Evolutionary conservation across 1,284 basidiomycete genomes (phyloP).

Genomic region (Malassezia brasiliensis): DNA sequence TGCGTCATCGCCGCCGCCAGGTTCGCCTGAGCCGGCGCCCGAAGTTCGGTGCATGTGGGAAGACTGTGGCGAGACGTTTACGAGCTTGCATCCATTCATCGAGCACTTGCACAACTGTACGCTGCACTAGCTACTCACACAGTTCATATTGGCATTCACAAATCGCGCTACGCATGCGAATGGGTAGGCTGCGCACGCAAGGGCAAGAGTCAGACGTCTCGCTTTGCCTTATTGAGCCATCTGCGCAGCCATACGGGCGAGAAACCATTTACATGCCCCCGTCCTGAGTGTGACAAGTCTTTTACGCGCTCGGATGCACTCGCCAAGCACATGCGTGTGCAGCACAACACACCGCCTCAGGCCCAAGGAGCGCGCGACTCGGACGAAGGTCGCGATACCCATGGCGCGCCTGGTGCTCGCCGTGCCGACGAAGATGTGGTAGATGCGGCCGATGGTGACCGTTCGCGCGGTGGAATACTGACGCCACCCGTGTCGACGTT

Average conservation of each 20-base stretch:
- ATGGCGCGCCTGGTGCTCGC: neutral
- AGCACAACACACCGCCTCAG: slow-evolving; percentile 55
- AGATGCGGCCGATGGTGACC: slow-evolving; percentile 31
- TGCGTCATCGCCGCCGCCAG: slow-evolving; percentile 11
- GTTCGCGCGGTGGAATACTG: slow-evolving; percentile 3
- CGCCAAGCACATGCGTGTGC: slow-evolving; percentile 77
- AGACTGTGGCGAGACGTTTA: slow-evolving; percentile 63
- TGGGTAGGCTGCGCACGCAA: slow-evolving; percentile 70
- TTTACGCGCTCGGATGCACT: slow-evolving; percentile 84
- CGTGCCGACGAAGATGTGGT: slow-evolving; percentile 21
- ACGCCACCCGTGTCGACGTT: neutral
- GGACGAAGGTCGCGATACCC: slow-evolving; percentile 12
- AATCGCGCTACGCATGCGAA: slow-evolving; percentile 75
- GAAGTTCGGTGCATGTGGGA: slow-evolving; percentile 60
- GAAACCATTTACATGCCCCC: slow-evolving; percentile 74
- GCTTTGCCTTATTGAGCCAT: slow-evolving; percentile 76
- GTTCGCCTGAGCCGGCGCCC: slow-evolving; percentile 20
- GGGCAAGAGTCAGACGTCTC: slow-evolving; percentile 70
- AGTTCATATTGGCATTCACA: slow-evolving; percentile 69
- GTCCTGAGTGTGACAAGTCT: slow-evolving; percentile 84
- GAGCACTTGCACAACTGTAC: slow-evolving; percentile 66
- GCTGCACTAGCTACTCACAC: neutral
- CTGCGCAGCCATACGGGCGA: slow-evolving; percentile 73
- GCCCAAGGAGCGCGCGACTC: slow-evolving; percentile 15
- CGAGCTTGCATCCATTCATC: slow-evolving; percentile 62